Percentiles rank a stretch among this genome's conserved stretches.
Evolutionary conservation across 2,329 filamentous ascomycete genomes (phyloP).

Genomic region (Escovopsis sp.): DNA sequence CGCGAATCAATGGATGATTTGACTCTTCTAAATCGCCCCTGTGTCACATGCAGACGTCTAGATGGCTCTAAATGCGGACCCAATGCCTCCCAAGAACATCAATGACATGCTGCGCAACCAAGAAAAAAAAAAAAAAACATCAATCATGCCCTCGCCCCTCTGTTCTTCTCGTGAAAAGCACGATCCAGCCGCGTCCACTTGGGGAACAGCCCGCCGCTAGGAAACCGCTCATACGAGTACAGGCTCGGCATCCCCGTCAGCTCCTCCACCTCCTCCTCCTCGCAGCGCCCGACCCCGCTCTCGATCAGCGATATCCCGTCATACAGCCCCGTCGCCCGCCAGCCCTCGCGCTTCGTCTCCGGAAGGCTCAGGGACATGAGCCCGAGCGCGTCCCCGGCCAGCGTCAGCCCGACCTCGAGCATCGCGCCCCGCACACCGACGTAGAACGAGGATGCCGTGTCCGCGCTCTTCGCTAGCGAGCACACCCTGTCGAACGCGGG

Average conservation of each 20-base stretch:
- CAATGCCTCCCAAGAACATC: too few relatives aligned
- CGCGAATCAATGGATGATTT: too few relatives aligned
- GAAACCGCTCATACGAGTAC: constrained; percentile 2
- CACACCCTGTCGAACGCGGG: constrained; percentile 23
- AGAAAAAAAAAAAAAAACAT: too few relatives aligned
- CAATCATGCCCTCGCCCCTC: too few relatives aligned
- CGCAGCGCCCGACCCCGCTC: constrained; percentile 16
- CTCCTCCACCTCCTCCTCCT: constrained; percentile 6
- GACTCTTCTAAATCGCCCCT: too few relatives aligned
- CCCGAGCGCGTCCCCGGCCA: constrained; percentile 11
- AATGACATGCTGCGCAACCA: too few relatives aligned
- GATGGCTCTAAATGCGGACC: too few relatives aligned
- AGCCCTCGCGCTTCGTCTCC: constrained; percentile 8
- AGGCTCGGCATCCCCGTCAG: constrained; percentile 12
- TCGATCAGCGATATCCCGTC: constrained; percentile 16
- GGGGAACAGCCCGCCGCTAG: neutral
- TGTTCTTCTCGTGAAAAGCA: neutral
- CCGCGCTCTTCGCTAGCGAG: constrained; percentile 32
- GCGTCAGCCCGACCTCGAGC: constrained; percentile 25
- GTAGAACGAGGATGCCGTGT: constrained; percentile 33
- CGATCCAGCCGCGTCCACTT: constrained; percentile 2
- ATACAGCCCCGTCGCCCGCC: constrained; percentile 7
- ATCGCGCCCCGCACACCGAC: constrained; percentile 33
- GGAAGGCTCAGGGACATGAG: neutral
- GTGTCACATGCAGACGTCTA: too few relatives aligned